A percentile compares a stretch with the other conserved stretches of the same genome.
phyloP scores from a whole-genome alignment of 129 eudicot genomes.

The Chrysanthemum makinoi region DNA sequence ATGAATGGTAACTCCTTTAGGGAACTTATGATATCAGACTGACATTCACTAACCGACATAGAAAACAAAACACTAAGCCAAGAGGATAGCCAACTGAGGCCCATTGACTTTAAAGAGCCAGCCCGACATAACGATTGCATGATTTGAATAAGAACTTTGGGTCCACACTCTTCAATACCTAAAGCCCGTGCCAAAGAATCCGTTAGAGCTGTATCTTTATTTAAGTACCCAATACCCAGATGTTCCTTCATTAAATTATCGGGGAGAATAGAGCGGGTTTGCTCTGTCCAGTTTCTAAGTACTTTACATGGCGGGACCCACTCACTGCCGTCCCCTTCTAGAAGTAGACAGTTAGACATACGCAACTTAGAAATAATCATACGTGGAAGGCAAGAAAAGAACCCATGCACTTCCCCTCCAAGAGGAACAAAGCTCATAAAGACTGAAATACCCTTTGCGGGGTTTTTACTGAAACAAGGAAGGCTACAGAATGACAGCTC shows the following conservation, averaged over 20 bases:
- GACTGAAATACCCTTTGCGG: slow-evolving; percentile 60
- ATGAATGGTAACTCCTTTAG: slow-evolving; percentile 54
- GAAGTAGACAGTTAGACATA: slow-evolving; percentile 61
- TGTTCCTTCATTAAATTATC: slow-evolving; percentile 58
- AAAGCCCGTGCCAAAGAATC: slow-evolving; percentile 65
- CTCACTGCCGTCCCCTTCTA: slow-evolving; percentile 47
- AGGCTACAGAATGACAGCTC: slow-evolving; percentile 61
- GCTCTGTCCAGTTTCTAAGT: slow-evolving; percentile 58
- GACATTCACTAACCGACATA: slow-evolving; percentile 37
- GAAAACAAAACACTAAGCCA: slow-evolving; percentile 55
- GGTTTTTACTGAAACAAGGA: slow-evolving; percentile 53
- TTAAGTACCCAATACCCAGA: slow-evolving; percentile 62
- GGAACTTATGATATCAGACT: slow-evolving; percentile 34
- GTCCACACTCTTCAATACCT: slow-evolving; percentile 78
- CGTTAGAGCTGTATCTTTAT: slow-evolving; percentile 53
- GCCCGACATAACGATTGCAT: slow-evolving; percentile 45
- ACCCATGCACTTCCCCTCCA: slow-evolving; percentile 78
- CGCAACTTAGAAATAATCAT: slow-evolving; percentile 65
- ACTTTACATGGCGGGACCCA: slow-evolving; percentile 87
- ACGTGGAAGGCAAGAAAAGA: slow-evolving; percentile 76
- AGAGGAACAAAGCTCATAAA: slow-evolving; percentile 82
- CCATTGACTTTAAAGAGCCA: slow-evolving; percentile 52
- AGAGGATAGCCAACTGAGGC: slow-evolving; percentile 62
- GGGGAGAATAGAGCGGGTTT: slow-evolving; percentile 55
- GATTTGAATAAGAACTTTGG: slow-evolving; percentile 48